Conservation (phyloP, 345 rosid species). For the Cardamine resedifolia region DNA sequence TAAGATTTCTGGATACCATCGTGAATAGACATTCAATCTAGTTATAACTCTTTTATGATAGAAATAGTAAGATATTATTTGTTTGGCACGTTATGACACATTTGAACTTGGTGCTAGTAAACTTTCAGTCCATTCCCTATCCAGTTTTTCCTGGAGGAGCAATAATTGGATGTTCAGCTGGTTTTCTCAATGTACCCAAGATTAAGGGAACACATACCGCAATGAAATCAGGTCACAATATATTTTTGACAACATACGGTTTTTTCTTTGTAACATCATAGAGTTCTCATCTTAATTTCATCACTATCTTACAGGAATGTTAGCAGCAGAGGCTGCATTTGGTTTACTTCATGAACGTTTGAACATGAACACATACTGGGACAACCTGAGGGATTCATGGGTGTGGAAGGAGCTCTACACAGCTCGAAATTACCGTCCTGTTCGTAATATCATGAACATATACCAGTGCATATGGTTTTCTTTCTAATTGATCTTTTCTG, state of each 20-base stretch:
- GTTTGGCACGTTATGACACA: slow-evolving; percentile 17
- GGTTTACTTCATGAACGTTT: slow-evolving; percentile 56
- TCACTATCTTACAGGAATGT: slow-evolving; percentile 65
- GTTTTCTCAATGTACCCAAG: slow-evolving; percentile 93
- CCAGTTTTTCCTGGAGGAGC: slow-evolving; percentile 99
- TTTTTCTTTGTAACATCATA: neutral
- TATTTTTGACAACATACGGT: neutral
- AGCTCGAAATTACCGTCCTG: slow-evolving; percentile 90
- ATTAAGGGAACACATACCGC: slow-evolving; percentile 99
- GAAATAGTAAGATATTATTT: neutral
- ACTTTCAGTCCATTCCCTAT: slow-evolving; percentile 98
- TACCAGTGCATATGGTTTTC: neutral
- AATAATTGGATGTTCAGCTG: slow-evolving; percentile 94
- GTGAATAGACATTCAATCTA: neutral
- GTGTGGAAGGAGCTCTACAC: slow-evolving; percentile 83
- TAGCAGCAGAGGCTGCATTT: slow-evolving; percentile 92
- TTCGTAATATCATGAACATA: slow-evolving; percentile 41
- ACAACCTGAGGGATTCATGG: slow-evolving; percentile 70
- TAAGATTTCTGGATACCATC: neutral
- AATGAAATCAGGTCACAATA: slow-evolving; percentile 82
- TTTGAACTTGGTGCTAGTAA: slow-evolving; percentile 75
- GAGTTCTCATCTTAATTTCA: neutral
- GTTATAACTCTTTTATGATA: neutral
- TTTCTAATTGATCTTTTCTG: slow-evolving; percentile 21
- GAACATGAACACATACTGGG: slow-evolving; percentile 75